Evolutionary conservation across 148 eudicot genomes (phyloP), one percentile per base, ranked within the genome.

Genomic region (Silene uniflora): DNA sequence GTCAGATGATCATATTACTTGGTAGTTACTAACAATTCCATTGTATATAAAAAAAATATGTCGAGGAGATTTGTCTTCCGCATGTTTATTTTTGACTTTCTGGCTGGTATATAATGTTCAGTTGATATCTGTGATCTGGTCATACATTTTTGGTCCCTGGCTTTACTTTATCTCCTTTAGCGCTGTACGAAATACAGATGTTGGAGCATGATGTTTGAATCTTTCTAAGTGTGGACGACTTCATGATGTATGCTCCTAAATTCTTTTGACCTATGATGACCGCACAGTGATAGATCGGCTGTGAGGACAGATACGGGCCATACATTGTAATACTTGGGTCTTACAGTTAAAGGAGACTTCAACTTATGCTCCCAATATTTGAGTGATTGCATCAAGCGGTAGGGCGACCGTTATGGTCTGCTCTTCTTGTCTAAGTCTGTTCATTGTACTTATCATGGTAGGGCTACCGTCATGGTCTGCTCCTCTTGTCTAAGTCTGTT

Each of bases 191-290:
- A 55, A 21, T 17, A 21, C 18, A 62, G 19, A 69, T 74, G 73
- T 67, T 75, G 85, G 82, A 78, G 82, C 77, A 71, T 76, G 80
- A 76, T 83, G 80, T 71, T 54, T 73, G 77, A 69, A 49, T 68
- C 78, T 12, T 62, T 73, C 78, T 42, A 23, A 68, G 74, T 55
- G 55, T 62, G 78, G 55, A 73, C n/a, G 65, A 54, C 25, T 69
- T 77, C 75, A 29, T 83, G 80, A 81, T 80, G 79, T 49, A 68
- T 83, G 85, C 78, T 83, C 81, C 86, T 79, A 83, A 69, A 83
- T 73, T 69, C 24, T 79, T 69, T 49, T 79, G 74, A 73, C 75
- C 55, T 83, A 77, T 79, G 78, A 69, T 83, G 83, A 79, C 85
- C 69, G 60, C 80, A 79, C 76, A 62, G 75, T 79, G 32, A 79